Evolutionary conservation across 352 stramenopile genomes (phyloP).

Genomic region (Globisporangium abappressorium): DNA sequence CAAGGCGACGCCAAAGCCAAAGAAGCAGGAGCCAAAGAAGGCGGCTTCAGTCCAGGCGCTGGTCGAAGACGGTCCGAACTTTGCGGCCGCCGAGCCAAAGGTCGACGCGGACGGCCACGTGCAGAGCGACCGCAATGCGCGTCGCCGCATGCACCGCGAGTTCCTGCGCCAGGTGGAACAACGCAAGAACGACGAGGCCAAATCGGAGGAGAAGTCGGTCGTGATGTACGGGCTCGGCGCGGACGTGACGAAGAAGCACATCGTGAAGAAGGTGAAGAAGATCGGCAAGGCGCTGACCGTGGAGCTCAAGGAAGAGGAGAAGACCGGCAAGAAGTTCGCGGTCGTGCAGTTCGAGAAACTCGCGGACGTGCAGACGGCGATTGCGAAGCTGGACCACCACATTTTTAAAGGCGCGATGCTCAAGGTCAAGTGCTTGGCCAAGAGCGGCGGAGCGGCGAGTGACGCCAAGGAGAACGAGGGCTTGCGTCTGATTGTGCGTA

Average conservation of each 20-base stretch:
- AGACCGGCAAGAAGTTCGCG: slow-evolving; percentile 57
- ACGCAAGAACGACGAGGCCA: slow-evolving; percentile 56
- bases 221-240: slow-evolving; percentile 67
- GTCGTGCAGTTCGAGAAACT: slow-evolving; percentile 62
- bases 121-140: slow-evolving; percentile 80
- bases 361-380: slow-evolving; percentile 44
- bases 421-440: slow-evolving; percentile 46
- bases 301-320: slow-evolving; percentile 56
- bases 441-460: slow-evolving; percentile 24
- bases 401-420: slow-evolving; percentile 80
- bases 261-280: slow-evolving; percentile 83
- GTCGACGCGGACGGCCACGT: slow-evolving; percentile 26
- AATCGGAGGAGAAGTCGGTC: slow-evolving; percentile 61
- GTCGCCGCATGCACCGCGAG: slow-evolving; percentile 72
- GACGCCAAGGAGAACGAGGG: slow-evolving; percentile 44
- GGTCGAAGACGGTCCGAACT: slow-evolving; percentile 12
- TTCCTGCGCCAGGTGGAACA: slow-evolving; percentile 67
- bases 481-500: slow-evolving; percentile 80
- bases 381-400: slow-evolving; percentile 79
- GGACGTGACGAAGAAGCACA: slow-evolving; percentile 73
- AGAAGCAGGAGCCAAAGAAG: slow-evolving; percentile 6
- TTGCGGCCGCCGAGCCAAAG: slow-evolving; percentile 14
- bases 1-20: slow-evolving; percentile 3
- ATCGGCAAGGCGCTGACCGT: slow-evolving; percentile 50
- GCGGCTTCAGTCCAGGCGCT: slow-evolving; percentile 12